Evolutionary conservation across 148 eudicot species (phyloP).

Genomic region (Cornus florida): DNA sequence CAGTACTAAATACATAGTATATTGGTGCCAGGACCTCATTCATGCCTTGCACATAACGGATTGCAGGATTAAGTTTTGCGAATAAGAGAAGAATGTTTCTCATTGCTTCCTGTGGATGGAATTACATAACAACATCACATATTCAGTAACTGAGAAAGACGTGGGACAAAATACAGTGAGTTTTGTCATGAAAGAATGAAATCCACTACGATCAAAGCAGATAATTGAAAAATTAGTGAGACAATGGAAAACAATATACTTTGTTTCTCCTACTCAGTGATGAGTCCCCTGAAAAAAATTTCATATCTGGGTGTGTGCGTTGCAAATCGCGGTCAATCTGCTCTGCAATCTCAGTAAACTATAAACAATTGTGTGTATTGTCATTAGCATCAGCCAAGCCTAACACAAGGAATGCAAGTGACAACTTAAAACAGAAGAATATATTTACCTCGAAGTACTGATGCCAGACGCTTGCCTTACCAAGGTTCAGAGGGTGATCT

Average conservation of each 20-base stretch:
- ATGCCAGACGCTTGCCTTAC: conserved; percentile 59
- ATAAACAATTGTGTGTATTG: conserved; percentile 15
- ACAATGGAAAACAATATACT: conserved; percentile 21
- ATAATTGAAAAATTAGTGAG: not conserved
- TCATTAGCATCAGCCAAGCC: conserved; percentile 3
- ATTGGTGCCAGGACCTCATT: conserved; percentile 75
- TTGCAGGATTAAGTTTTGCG: conserved; percentile 72
- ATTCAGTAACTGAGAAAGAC: not conserved
- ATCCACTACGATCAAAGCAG: not conserved
- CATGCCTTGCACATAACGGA: conserved; percentile 79
- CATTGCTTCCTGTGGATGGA: conserved; percentile 55
- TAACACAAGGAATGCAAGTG: not conserved
- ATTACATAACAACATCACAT: not conserved
- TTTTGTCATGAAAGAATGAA: not conserved
- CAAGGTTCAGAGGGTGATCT: conserved; percentile 61
- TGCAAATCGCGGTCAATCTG: conserved; percentile 72
- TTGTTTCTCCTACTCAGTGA: conserved; percentile 43
- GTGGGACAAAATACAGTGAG: not conserved
- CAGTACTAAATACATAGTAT: conserved; percentile 52
- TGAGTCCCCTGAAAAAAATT: conserved; percentile 54
- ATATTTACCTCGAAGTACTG: conserved; percentile 53
- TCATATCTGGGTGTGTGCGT: conserved; percentile 69
- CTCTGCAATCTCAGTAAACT: conserved; percentile 56
- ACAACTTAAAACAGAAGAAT: conserved; percentile 1
- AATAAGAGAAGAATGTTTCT: conserved; percentile 65